phyloP scores from a whole-genome alignment of 352 stramenopile species.

The Aphanomyces stellatus region DNA sequence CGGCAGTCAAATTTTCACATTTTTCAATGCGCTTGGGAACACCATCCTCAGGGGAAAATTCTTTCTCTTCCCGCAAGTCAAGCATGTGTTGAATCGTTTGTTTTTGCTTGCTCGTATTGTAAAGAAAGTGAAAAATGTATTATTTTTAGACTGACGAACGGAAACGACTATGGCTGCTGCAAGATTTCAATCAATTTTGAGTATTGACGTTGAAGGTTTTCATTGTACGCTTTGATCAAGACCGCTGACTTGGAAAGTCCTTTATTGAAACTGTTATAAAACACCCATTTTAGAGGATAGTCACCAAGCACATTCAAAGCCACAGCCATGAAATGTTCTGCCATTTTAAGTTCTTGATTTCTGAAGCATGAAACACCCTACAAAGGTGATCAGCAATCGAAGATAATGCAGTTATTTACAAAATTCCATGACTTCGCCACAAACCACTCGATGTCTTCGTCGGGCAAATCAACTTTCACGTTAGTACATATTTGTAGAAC shows the following conservation, averaged over 20 bases:
- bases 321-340: constrained; percentile 9
- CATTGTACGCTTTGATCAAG: not conserved
- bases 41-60: not conserved
- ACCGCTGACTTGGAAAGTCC: not conserved
- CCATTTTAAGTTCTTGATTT: constrained; percentile 12
- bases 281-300: not conserved
- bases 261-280: not conserved
- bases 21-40: not conserved
- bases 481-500: not conserved
- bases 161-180: not conserved
- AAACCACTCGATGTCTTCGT: constrained; percentile 19
- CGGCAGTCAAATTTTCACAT: constrained; percentile 5
- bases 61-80: not conserved
- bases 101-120: not conserved
- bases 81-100: not conserved
- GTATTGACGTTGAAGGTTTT: constrained; percentile 6
- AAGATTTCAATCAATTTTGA: not conserved
- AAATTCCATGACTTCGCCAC: constrained; percentile 19
- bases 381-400: no score
- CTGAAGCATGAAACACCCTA: constrained; percentile 17
- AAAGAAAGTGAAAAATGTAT: not conserved
- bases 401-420: not conserved
- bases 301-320: not conserved
- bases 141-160: not conserved
- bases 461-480: not conserved